Percentiles rank a stretch among this genome's conserved stretches.
Conservation (phyloP, 1,284 basidiomycete species). For the Peniophora sp. region DNA sequence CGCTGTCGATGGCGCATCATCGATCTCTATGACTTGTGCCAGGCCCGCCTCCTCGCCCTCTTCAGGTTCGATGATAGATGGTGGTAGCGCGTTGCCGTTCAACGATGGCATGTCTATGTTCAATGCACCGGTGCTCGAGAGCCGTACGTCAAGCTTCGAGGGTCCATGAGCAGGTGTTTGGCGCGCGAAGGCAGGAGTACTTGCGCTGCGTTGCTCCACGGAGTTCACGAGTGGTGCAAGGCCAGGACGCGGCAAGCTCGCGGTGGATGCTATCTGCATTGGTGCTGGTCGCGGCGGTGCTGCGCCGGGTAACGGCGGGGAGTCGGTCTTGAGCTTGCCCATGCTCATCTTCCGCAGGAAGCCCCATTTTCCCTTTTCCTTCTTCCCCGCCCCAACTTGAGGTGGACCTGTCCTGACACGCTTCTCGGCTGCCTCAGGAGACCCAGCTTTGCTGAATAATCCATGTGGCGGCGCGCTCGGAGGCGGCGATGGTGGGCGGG, state of each 20-base stretch:
- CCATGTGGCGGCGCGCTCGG: background rate
- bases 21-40: conserved; percentile 19
- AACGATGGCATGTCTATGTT: conserved; percentile 12
- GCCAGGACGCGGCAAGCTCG: background rate
- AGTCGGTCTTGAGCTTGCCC: conserved; percentile 71
- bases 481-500: conserved; percentile 11
- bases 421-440: conserved; percentile 14
- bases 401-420: conserved; percentile 14
- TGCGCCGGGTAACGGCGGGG: conserved; percentile 29
- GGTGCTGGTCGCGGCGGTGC: conserved; percentile 14
- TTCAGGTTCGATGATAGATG: background rate
- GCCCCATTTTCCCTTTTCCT: conserved; percentile 63
- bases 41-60: conserved; percentile 26
- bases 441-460: background rate
- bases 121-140: conserved; percentile 58
- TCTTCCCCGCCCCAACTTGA: conserved; percentile 22
- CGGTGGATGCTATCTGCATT: background rate
- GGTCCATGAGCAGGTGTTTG: conserved; percentile 16
- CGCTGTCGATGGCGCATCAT: conserved; percentile 6
- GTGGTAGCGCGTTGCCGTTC: conserved; percentile 9
- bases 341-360: conserved; percentile 97
- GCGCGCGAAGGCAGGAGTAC: conserved; percentile 1
- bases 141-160: conserved; percentile 60
- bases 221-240: conserved; percentile 6
- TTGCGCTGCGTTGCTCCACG: conserved; percentile 3